Evolutionary conservation across 208 protist species (phyloP).

Genomic region (Crithidia bombi): DNA sequence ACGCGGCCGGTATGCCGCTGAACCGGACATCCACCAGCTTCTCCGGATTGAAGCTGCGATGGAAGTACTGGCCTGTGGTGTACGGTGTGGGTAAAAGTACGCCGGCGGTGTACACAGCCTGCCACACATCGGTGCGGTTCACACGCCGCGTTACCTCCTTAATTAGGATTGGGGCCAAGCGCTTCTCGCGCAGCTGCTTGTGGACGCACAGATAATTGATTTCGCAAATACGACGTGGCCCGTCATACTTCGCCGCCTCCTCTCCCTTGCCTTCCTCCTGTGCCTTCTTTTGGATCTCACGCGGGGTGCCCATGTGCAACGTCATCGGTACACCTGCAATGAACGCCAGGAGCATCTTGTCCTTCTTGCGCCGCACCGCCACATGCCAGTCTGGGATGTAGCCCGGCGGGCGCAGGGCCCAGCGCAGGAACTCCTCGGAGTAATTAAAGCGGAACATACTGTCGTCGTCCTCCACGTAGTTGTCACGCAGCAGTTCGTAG

Average conservation of each 20-base stretch:
- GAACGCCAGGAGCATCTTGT: slow-evolving; percentile 96
- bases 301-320: slow-evolving; percentile 74
- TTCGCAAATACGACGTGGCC: slow-evolving; percentile 93
- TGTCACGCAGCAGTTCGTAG: slow-evolving; percentile 96
- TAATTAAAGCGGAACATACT: slow-evolving; percentile 99
- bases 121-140: slow-evolving; percentile 94
- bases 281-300: slow-evolving; percentile 16
- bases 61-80: slow-evolving; percentile 94
- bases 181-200: slow-evolving; percentile 97
- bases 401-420: slow-evolving; percentile 97
- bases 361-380: slow-evolving; percentile 92
- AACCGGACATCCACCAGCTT: slow-evolving; percentile 96
- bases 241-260: slow-evolving; percentile 33
- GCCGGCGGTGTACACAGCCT: slow-evolving; percentile 99
- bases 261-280: slow-evolving; percentile 19
- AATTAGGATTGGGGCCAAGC: slow-evolving; percentile 98
- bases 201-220: slow-evolving; percentile 99
- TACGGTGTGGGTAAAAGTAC: slow-evolving; percentile 97
- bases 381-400: slow-evolving; percentile 97
- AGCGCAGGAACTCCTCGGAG: slow-evolving; percentile 97
- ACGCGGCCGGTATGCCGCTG: slow-evolving; percentile 59
- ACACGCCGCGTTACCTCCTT: slow-evolving; percentile 99
- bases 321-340: slow-evolving; percentile 97
- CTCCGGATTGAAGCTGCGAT: slow-evolving; percentile 97
- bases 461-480: slow-evolving; percentile 99